A percentile compares a stretch with the other conserved stretches of the same genome.
These are phyloP conservation scores for Arthromyces matolae DNA, from an alignment of 768 basidiomycete genomes.

Conservation along the genomic window DNA sequence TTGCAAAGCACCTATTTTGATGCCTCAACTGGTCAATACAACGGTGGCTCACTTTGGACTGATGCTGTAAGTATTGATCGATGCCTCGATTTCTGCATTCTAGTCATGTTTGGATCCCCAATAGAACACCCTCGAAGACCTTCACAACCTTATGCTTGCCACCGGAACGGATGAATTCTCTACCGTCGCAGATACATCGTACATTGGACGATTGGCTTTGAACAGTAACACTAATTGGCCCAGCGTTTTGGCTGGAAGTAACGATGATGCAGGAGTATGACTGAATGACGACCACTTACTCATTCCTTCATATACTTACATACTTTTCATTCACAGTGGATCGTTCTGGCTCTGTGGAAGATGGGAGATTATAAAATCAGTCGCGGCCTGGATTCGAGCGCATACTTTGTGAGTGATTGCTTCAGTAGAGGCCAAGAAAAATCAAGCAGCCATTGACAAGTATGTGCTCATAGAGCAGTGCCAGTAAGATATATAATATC, in stretches of 20 bases:
- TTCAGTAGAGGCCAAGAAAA: background rate
- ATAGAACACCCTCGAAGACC: slow-evolving; percentile 54
- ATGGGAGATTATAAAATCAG: slow-evolving; percentile 48
- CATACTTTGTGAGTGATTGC: slow-evolving; percentile 25
- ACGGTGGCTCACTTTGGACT: slow-evolving; percentile 52
- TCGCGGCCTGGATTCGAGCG: slow-evolving; percentile 30
- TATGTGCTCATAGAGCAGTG: slow-evolving; percentile 35
- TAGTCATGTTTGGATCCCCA: background rate
- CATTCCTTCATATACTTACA: background rate
- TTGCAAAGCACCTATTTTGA: slow-evolving; percentile 42
- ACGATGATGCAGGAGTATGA: slow-evolving; percentile 51
- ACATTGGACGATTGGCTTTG: slow-evolving; percentile 41
- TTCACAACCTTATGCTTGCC: slow-evolving; percentile 57
- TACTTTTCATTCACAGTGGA: slow-evolving; percentile 36
- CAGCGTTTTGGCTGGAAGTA: slow-evolving; percentile 41
- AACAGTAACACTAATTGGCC: slow-evolving; percentile 41
- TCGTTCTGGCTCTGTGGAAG: slow-evolving; percentile 56
- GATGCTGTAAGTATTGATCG: slow-evolving; percentile 38
- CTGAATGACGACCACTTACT: background rate
- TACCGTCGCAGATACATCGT: slow-evolving; percentile 40
- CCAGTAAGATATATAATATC: slow-evolving; percentile 46
- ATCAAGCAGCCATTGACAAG: background rate
- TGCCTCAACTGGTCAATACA: slow-evolving; percentile 37
- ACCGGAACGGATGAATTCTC: slow-evolving; percentile 39
- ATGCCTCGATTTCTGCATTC: background rate